A percentile compares a stretch with the other conserved stretches of the same genome.
phyloP scores from a whole-genome alignment of 257 asterid genomes.

The Mitragyna speciosa region DNA sequence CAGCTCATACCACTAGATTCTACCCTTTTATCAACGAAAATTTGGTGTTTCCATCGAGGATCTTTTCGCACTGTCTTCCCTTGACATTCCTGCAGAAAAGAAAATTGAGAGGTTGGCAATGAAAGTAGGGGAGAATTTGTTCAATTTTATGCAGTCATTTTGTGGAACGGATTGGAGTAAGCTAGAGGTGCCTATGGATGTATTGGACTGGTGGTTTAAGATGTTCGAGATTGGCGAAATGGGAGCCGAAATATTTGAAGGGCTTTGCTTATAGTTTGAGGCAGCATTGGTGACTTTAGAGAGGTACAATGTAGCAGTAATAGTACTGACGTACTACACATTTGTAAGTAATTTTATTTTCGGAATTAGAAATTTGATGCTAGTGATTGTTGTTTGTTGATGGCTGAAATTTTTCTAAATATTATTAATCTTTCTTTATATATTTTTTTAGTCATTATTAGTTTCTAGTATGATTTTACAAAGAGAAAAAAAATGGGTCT shows the following conservation, averaged over 20 bases:
- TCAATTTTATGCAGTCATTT: constrained; percentile 94
- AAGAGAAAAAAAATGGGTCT: too few relatives aligned
- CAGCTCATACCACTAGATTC: constrained; percentile 60
- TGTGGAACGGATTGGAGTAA: constrained; percentile 91
- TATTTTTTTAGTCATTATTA: too few relatives aligned
- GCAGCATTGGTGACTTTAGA: not conserved
- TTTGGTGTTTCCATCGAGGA: constrained; percentile 93
- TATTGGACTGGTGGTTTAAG: constrained; percentile 94
- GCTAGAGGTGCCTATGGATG: constrained; percentile 93
- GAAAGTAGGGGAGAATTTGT: constrained; percentile 93
- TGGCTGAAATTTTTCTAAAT: too few relatives aligned
- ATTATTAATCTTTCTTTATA: too few relatives aligned
- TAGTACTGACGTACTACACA: not conserved
- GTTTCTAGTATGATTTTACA: too few relatives aligned
- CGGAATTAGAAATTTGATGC: too few relatives aligned
- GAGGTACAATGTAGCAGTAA: constrained; percentile 5
- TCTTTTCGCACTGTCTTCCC: constrained; percentile 64
- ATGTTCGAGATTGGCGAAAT: constrained; percentile 92
- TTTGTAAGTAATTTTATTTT: too few relatives aligned
- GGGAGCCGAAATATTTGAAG: constrained; percentile 85
- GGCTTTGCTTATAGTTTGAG: constrained; percentile 65
- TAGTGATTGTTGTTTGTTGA: too few relatives aligned
- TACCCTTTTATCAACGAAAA: constrained; percentile 72
- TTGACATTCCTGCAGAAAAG: constrained; percentile 83
- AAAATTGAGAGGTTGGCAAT: constrained; percentile 83